Evolutionary conservation across 352 stramenopile species (phyloP).

Genomic region (Phytophthora litchii): DNA sequence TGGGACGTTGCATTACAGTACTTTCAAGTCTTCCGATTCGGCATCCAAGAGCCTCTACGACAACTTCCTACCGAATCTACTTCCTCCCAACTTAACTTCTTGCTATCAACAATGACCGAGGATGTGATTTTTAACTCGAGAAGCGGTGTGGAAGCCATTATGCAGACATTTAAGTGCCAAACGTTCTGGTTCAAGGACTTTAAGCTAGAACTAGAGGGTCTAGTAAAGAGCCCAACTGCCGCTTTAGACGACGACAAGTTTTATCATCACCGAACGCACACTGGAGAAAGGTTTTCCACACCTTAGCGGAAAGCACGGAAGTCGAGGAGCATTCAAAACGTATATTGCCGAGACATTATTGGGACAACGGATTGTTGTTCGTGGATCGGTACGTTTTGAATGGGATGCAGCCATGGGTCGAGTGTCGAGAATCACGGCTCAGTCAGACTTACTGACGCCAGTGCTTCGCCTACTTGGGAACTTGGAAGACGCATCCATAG

Average conservation of each 20-base stretch:
- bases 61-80: not conserved
- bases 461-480: not conserved
- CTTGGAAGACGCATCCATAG: not conserved
- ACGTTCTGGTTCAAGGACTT: slow-evolving; percentile 8
- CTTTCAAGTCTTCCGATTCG: slow-evolving; percentile 12
- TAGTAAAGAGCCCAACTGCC: not conserved
- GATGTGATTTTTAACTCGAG: not conserved
- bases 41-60: not conserved
- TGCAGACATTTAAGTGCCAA: not conserved
- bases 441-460: slow-evolving; percentile 3
- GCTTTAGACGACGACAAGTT: slow-evolving; percentile 6
- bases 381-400: slow-evolving; percentile 4
- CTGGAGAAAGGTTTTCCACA: slow-evolving; percentile 6
- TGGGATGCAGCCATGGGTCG: slow-evolving; percentile 2
- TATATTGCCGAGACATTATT: not conserved
- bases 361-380: not conserved
- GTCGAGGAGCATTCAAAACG: not conserved
- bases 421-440: slow-evolving; percentile 2
- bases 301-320: not conserved
- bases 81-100: slow-evolving; percentile 2
- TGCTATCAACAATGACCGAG: slow-evolving; percentile 3
- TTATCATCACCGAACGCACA: slow-evolving; percentile 9
- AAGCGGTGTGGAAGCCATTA: not conserved
- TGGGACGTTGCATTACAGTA: slow-evolving; percentile 7
- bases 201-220: slow-evolving; percentile 1